Percentiles rank a stretch among this genome's conserved stretches.
Conservation (phyloP, 257 asterid genomes). For the Prunella vulgaris region DNA sequence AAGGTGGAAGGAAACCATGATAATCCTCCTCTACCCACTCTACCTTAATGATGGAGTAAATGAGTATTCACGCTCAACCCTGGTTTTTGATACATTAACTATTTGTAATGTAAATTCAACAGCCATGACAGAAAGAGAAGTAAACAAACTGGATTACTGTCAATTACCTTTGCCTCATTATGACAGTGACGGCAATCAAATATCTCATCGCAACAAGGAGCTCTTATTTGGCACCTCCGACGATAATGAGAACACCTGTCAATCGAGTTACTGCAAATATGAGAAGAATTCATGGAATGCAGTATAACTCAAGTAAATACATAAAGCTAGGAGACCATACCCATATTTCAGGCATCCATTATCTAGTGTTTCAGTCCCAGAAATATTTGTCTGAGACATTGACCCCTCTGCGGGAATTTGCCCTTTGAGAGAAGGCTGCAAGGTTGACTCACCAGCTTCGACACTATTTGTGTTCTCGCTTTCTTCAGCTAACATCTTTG, state of each 20-base stretch:
- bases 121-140: neutral
- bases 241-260: constrained; percentile 69
- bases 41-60: neutral
- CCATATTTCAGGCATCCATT: constrained; percentile 58
- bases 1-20: neutral
- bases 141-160: neutral
- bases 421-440: constrained; percentile 21
- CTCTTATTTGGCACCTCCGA: constrained; percentile 62
- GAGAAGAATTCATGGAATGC: constrained; percentile 1
- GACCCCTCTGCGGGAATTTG: constrained; percentile 13
- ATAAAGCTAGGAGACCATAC: constrained; percentile 35
- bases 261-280: constrained; percentile 2
- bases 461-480: constrained; percentile 8
- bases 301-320: neutral
- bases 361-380: constrained; percentile 33
- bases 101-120: neutral
- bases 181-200: constrained; percentile 76
- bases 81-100: neutral
- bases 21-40: neutral
- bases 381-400: constrained; percentile 16
- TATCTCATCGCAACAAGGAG: constrained; percentile 69
- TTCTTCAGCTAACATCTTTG: constrained; percentile 9
- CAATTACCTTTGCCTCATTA: constrained; percentile 58
- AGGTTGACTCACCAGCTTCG: constrained; percentile 15
- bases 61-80: constrained; percentile 3